phyloP scores from a whole-genome alignment of 371 early-diverging fungal genomes.

The Mortierella sp. region DNA sequence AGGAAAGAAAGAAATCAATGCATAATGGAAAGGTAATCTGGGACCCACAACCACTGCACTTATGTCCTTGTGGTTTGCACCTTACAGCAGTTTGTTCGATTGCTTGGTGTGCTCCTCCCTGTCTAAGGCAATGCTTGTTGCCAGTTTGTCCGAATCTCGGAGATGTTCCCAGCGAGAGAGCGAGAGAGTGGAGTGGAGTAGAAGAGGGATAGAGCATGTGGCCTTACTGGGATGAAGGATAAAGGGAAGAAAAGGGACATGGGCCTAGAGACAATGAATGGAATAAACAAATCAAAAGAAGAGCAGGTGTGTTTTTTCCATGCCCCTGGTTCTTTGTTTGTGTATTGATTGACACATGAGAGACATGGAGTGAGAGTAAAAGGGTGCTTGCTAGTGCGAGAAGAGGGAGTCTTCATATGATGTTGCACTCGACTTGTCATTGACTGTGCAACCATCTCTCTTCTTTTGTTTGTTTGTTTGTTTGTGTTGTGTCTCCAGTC shows the following conservation, averaged over 20 bases:
- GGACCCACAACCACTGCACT: not conserved
- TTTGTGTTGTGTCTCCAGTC: not conserved
- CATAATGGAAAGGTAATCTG: not conserved
- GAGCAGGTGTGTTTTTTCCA: not conserved
- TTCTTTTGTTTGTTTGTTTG: not conserved
- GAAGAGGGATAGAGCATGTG: not conserved
- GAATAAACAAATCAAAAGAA: not conserved
- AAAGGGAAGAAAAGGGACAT: not conserved
- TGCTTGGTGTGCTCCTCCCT: not conserved
- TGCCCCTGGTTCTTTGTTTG: not conserved
- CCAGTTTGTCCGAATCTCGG: not conserved
- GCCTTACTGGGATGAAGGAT: not conserved
- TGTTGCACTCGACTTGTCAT: not conserved
- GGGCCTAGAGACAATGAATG: not conserved
- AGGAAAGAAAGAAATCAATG: not conserved
- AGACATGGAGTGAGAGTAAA: not conserved
- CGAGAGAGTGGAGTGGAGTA: not conserved
- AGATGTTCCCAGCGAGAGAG: not conserved
- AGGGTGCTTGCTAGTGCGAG: conserved; percentile 7
- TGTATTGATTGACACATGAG: conserved; percentile 6
- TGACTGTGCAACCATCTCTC: conserved; percentile 5
- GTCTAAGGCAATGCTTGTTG: not conserved
- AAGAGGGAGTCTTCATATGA: not conserved
- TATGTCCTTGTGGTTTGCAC: not conserved
- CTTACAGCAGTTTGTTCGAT: not conserved